Percentiles rank a stretch among this genome's conserved stretches.
Conservation (phyloP, 2,329 filamentous ascomycete species). For the Neonectria neomacrospora region DNA sequence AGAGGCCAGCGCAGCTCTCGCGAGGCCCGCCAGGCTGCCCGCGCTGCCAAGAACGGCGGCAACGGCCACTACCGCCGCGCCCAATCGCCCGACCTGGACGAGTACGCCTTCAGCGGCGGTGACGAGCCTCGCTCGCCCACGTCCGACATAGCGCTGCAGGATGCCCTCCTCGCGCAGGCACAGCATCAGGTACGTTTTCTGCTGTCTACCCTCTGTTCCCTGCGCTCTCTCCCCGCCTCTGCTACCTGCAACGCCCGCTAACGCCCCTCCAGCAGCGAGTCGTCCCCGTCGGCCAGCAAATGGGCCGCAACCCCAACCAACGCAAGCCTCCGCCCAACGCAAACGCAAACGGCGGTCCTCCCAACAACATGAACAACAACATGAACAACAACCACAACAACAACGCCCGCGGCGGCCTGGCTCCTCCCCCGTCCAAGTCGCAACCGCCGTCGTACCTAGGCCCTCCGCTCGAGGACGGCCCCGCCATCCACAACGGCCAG, state of each 20-base stretch:
- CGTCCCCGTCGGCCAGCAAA: constrained; percentile 40
- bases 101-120: constrained; percentile 37
- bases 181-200: constrained; percentile 39
- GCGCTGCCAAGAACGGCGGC: constrained; percentile 38
- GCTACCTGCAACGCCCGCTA: constrained; percentile 9
- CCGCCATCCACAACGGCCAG: constrained; percentile 25
- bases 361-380: not conserved
- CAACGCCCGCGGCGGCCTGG: constrained; percentile 23
- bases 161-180: constrained; percentile 45
- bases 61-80: constrained; percentile 41
- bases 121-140: constrained; percentile 43
- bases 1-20: constrained; percentile 39
- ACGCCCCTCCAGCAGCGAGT: constrained; percentile 39
- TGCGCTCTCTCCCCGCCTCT: not conserved
- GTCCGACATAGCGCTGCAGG: constrained; percentile 45
- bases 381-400: too few relatives aligned
- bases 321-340: constrained; percentile 31
- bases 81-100: constrained; percentile 42
- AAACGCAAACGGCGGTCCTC: constrained; percentile 7
- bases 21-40: constrained; percentile 40
- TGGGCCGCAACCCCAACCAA: constrained; percentile 34
- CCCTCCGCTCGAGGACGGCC: constrained; percentile 34
- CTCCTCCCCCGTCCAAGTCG: constrained; percentile 18
- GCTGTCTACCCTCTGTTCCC: too few relatives aligned
- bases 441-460: constrained; percentile 39